Base-by-base conservation (phyloP, 2,329 filamentous ascomycete species). In the Aspergillus calidoustus region DNA sequence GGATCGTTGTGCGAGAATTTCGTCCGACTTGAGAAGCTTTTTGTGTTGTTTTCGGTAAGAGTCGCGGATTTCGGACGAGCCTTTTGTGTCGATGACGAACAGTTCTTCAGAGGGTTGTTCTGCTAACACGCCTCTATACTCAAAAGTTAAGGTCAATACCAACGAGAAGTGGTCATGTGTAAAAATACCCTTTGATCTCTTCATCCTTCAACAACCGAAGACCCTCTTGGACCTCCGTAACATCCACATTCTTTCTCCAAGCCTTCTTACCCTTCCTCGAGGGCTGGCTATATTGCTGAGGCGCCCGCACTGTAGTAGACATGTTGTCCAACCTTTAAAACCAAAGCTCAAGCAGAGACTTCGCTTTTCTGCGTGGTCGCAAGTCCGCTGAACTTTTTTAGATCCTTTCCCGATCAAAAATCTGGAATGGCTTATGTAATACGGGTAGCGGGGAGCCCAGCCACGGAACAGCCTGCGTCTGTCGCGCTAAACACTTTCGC, bases 261-360 rank as follows among this genome's bases (percentile, higher is more conserved):
- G 95, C 94, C 82, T 96, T 98, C 81, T 98, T 98, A 71, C 96
- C 95, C 77, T 99, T 99, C 75, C 95, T 86, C 5, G 94, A 98
- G 28, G 93, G 87, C 78, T 99, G 95, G 66, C 87, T 93, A 79
- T 90, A 88, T 68, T 96, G 92, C 65, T 89, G 87, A 11, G 93
- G 93, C 19, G 91, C 90, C 54, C 73, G 69, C 30, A 74, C 62
- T 30, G 67, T 64, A n/a, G 70, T 62, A 54, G 77, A 74, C 77
- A 79, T 79, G 47, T 54, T 69, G 44, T 58, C 54, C 41, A 28
- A 44, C 44, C 46, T 50, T 57, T 23, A n/a, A 47, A 48, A 17
- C 47, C 44, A n/a, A 54, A 38, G 25, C n/a, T 50, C 44, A 61
- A 50, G 63, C 60, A 67, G 64, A 59, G 64, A 13, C 11, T 2